Conservation (phyloP, 2,329 filamentous ascomycete species). For the Pochonia chlamydosporia region DNA sequence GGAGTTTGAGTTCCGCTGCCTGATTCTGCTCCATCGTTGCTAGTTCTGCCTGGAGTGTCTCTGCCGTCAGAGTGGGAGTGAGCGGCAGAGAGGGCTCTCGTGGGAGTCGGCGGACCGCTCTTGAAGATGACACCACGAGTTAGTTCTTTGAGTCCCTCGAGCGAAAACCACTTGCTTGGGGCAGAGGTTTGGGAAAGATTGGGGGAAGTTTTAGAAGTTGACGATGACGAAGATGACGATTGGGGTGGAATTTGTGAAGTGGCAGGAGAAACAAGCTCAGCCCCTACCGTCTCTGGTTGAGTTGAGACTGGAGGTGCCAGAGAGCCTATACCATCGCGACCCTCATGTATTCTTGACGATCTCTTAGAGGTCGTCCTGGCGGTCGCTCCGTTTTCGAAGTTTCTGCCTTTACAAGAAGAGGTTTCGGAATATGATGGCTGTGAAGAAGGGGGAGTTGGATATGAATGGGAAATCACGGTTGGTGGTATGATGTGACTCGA, state of each 20-base stretch:
- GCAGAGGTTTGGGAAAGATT: slow-evolving; percentile 35
- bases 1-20: slow-evolving; percentile 50
- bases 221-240: slow-evolving; percentile 15
- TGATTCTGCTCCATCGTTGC: slow-evolving; percentile 34
- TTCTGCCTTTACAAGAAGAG: slow-evolving; percentile 23
- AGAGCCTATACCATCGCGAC: neutral
- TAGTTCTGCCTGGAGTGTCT: slow-evolving; percentile 30
- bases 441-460: slow-evolving; percentile 55
- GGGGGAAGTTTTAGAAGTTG: slow-evolving; percentile 33
- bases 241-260: slow-evolving; percentile 1
- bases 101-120: slow-evolving; percentile 89
- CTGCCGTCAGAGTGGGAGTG: slow-evolving; percentile 44
- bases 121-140: slow-evolving; percentile 70
- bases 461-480: slow-evolving; percentile 28
- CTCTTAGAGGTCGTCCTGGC: slow-evolving; percentile 10
- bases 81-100: slow-evolving; percentile 71
- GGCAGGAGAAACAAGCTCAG: slow-evolving; percentile 3
- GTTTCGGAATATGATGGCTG: slow-evolving; percentile 33
- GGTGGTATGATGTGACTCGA: slow-evolving; percentile 16
- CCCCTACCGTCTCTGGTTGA: neutral
- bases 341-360: neutral
- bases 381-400: slow-evolving; percentile 17
- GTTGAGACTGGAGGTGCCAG: neutral
- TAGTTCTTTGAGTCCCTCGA: slow-evolving; percentile 77
- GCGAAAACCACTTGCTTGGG: slow-evolving; percentile 53